Percentiles rank a stretch among this genome's conserved stretches.
Evolutionary conservation across 345 rosid genomes (phyloP).

Genomic region (Eucalyptus erythrocorys): DNA sequence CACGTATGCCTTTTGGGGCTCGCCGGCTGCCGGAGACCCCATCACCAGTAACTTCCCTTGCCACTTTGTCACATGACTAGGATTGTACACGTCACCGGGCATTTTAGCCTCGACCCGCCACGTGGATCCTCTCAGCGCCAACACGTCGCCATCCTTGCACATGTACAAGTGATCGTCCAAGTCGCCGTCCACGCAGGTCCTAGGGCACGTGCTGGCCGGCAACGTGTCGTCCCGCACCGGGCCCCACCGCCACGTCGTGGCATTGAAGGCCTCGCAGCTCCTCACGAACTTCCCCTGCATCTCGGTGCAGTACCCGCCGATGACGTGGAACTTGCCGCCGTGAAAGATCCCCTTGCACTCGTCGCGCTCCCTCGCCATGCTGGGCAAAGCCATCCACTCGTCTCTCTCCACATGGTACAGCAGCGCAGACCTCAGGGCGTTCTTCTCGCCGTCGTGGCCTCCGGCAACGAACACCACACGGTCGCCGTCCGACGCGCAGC

Average conservation of each 20-base stretch:
- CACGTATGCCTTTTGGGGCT: conserved; percentile 15
- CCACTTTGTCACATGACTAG: conserved; percentile 24
- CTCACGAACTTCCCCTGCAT: conserved; percentile 56
- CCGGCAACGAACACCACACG: conserved; percentile 63
- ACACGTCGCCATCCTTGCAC: conserved; percentile 26
- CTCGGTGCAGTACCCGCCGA: conserved; percentile 71
- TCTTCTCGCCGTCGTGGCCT: conserved; percentile 61
- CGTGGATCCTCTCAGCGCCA: background rate
- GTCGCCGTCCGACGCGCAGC: conserved; percentile 45
- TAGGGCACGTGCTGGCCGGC: conserved; percentile 9
- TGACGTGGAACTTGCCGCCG: conserved; percentile 51
- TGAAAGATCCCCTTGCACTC: conserved; percentile 58
- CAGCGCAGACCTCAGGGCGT: conserved; percentile 47
- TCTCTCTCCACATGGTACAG: conserved; percentile 47
- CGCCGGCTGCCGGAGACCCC: conserved; percentile 22
- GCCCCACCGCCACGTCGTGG: conserved; percentile 34
- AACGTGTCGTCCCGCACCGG: conserved; percentile 6
- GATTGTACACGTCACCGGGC: conserved; percentile 32
- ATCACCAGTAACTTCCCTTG: conserved; percentile 36
- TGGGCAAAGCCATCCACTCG: conserved; percentile 45
- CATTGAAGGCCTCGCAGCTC: conserved; percentile 32
- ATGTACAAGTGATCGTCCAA: conserved; percentile 13
- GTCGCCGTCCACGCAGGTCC: conserved; percentile 7
- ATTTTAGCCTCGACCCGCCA: conserved; percentile 37
- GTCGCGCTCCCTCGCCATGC: conserved; percentile 60